Percentiles rank a stretch among this genome's conserved stretches.
Evolutionary conservation across 2,329 filamentous ascomycete species (phyloP).

Genomic region (Seiridium unicorne): DNA sequence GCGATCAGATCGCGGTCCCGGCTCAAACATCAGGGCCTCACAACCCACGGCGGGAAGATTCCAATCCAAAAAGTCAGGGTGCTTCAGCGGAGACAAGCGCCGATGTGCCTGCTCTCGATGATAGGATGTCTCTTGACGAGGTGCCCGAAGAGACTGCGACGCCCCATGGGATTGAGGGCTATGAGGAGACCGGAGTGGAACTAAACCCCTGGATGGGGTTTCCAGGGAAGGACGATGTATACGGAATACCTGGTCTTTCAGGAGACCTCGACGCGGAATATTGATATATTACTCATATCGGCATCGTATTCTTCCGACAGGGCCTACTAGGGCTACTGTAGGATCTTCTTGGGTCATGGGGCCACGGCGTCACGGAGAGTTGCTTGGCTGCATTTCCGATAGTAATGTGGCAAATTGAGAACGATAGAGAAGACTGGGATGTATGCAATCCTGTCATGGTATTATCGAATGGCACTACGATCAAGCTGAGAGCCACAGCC

Average conservation of each 20-base stretch:
- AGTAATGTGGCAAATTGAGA: too few relatives aligned
- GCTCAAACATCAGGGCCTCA: background rate
- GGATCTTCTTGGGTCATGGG: too few relatives aligned
- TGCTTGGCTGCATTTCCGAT: too few relatives aligned
- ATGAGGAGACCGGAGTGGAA: background rate
- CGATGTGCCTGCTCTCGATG: background rate
- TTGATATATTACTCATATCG: background rate
- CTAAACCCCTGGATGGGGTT: slow-evolving; percentile 10
- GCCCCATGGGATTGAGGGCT: background rate
- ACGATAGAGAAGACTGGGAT: too few relatives aligned
- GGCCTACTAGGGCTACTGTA: too few relatives aligned
- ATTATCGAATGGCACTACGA: too few relatives aligned
- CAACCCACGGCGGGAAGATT: background rate
- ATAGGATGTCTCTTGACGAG: slow-evolving; percentile 5
- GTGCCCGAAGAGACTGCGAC: background rate
- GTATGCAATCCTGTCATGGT: too few relatives aligned
- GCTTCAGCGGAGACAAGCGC: background rate
- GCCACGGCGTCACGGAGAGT: too few relatives aligned
- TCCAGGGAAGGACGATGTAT: slow-evolving; percentile 6
- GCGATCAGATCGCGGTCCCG: slow-evolving; percentile 26
- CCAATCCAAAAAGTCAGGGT: background rate
- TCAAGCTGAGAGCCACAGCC: too few relatives aligned
- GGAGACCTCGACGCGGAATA: slow-evolving; percentile 5
- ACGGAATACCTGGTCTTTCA: slow-evolving; percentile 2
- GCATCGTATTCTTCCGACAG: too few relatives aligned